These are phyloP conservation scores for Quercus engelmannii DNA, from an alignment of 306 rosid genomes.

Conservation along the genomic window DNA sequence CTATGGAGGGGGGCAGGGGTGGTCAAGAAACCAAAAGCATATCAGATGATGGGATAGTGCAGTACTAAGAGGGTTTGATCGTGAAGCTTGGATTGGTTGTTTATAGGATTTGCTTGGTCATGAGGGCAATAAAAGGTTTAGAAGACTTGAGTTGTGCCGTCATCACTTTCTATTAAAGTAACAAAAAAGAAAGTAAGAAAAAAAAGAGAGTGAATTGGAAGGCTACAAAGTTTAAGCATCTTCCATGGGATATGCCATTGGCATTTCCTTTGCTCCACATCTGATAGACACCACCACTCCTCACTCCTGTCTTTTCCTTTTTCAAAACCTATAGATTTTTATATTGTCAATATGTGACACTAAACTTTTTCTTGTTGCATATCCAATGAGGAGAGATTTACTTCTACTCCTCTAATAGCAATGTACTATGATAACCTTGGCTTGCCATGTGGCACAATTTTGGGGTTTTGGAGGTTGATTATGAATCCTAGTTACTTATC, in stretches of 20 bases:
- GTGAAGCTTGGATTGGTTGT: conserved; percentile 37
- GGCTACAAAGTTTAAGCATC: conserved; percentile 62
- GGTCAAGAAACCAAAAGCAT: conserved; percentile 19
- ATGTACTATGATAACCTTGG: conserved; percentile 13
- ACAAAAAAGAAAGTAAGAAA: conserved; percentile 32
- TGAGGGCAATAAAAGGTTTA: conserved; percentile 46
- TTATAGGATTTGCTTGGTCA: conserved; percentile 62
- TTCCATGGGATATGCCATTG: conserved; percentile 81
- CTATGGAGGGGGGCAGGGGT: conserved; percentile 27
- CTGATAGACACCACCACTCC: conserved; percentile 32
- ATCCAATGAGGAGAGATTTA: neutral
- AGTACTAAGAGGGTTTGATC: conserved; percentile 51
- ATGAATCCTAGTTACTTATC: too few species aligned
- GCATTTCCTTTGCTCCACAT: conserved; percentile 41
- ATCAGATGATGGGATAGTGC: conserved; percentile 29
- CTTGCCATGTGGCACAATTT: neutral
- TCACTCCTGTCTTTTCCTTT: conserved; percentile 21
- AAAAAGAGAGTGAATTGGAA: conserved; percentile 33
- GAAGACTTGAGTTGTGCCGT: conserved; percentile 63
- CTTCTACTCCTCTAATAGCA: conserved; percentile 13
- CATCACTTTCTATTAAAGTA: conserved; percentile 41
- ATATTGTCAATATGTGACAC: conserved; percentile 17
- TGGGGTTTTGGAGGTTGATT: neutral
- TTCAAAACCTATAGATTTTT: conserved; percentile 12
- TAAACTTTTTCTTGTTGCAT: conserved; percentile 13